Base-by-base conservation (phyloP, 2,329 filamentous ascomycete species). In the Lachnum nothofagi region DNA sequence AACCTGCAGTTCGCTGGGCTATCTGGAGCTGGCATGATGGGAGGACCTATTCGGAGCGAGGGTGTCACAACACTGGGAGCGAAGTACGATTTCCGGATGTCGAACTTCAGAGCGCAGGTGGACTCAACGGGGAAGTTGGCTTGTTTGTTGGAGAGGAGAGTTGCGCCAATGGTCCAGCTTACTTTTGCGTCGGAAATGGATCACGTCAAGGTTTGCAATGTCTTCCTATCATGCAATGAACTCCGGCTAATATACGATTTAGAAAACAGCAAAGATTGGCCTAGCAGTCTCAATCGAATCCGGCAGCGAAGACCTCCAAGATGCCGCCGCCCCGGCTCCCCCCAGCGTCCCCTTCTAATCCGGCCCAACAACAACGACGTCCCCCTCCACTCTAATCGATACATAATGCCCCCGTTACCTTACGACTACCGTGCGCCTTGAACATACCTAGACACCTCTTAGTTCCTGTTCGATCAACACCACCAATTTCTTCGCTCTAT, bases 51-150 rank as follows among this genome's bases (percentile, higher is more conserved):
- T 46, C 80, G 84, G 68, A 91, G 90, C 70, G 91, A 98, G 70
- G 93, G 93, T 48, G 79, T 88, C 53, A 91, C 94, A 46, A 89
- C 91, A 46, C 79, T 97, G 63, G 93, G 91, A 64, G 88, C 90
- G 67, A 98, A 98, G 74, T 98, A 98, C 73, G 91, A 96, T 69
- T 98, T 98, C 82, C 82, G 88, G 66, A 88, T 90, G 73, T 93
- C 88, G 47, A 93, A 89, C 43, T 95, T 96, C 83, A 84, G 91
- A 58, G 93, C 91, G 38, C 93, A 98, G 74, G 80, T 97, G 62
- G 93, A 98, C 73, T 94, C 90, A 64, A 84, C 88, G 68, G 93
- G 93, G 68, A 95, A 95, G 76, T 78, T 98, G 53, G 88, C 86
- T 71, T 93, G 89, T 67, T 73, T 96, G 64, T 74, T 97, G 60